phyloP scores from a whole-genome alignment of 2,329 filamentous ascomycete genomes.

The Sporothrix pallida region DNA sequence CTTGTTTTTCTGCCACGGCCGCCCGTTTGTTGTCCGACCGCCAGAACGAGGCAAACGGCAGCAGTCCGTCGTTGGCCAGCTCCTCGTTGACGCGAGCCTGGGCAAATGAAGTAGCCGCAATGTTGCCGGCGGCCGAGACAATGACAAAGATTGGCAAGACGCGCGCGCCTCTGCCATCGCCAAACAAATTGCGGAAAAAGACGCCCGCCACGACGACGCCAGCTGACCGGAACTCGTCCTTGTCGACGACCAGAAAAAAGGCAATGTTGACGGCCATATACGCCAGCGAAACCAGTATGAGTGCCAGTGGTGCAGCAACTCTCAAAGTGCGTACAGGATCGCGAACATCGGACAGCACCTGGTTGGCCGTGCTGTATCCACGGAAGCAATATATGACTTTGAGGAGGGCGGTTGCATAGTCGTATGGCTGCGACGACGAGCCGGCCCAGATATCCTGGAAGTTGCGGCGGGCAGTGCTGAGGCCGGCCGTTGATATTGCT shows the following conservation, averaged over 20 bases:
- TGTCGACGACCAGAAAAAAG: constrained; percentile 64
- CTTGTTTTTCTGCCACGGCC: no score
- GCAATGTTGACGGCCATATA: constrained; percentile 65
- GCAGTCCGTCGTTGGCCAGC: constrained; percentile 53
- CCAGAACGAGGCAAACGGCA: constrained; percentile 50
- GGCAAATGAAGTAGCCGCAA: constrained; percentile 55
- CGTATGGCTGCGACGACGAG: constrained; percentile 50
- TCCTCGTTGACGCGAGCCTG: constrained; percentile 56
- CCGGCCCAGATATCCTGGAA: constrained; percentile 50
- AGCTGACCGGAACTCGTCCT: constrained; percentile 58
- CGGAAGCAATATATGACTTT: constrained; percentile 63
- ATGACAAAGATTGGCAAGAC: constrained; percentile 56
- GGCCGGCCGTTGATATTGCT: not conserved
- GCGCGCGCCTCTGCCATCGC: constrained; percentile 50
- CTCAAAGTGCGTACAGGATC: constrained; percentile 64
- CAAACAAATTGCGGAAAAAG: constrained; percentile 64
- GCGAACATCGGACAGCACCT: constrained; percentile 61
- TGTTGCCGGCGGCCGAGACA: constrained; percentile 55
- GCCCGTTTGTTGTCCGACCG: constrained; percentile 35
- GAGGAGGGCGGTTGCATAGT: constrained; percentile 57
- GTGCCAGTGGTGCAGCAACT: constrained; percentile 60
- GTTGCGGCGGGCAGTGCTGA: constrained; percentile 49
- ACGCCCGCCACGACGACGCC: constrained; percentile 61
- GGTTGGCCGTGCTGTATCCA: constrained; percentile 61
- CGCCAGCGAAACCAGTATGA: constrained; percentile 58